Base-by-base conservation (phyloP, 768 basidiomycete species). In the Lactarius hengduanensis region DNA sequence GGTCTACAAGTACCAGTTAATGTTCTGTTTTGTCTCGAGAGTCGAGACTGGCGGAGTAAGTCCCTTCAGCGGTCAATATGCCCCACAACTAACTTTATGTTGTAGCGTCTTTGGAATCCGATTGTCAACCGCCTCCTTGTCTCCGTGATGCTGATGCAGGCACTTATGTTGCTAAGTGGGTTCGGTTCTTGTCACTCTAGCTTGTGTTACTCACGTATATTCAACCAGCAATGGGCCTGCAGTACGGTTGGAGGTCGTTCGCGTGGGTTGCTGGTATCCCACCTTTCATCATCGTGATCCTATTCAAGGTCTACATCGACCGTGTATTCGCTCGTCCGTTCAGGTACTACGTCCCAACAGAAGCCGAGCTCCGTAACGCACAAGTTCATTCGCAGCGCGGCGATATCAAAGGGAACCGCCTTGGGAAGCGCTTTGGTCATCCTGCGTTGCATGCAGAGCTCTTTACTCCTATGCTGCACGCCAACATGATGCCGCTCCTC, bases 1-100 rank as follows among this genome's bases (percentile, higher is more conserved):
- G 82, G 91, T 93, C 26, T 94, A 96, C 82, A 99, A 98, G 78
- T 98, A 98, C 73, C 91, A 96, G 79, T 81, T 98, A 59, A 94
- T 98, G 88, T 98, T 96, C 76, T 93, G 96, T 64, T 96, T 84
- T 74, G 79, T 93, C 57, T 87, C 94, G 7, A 88, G 87, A 68
- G 91, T 94, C 16, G 97, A 99, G 77, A 92, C 89, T 60, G 97
- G 96, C 65, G 97, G 97, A 38, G 92, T 94, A 76, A 70, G 91
- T 84, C 5, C 60, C 63, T 36, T 59, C 36, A 11, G 28, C 36
- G 8, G n/a, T 59, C 45, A 1, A 50, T 20, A 18, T 56, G 11
- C 53, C 5, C 43, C 56, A 61, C 22, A 38, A 34, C 61, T 64
- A 40, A 71, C 55, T 18, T 57, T 68, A 26, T 53, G 22, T 61